Evolutionary conservation across 139 green algal genomes (phyloP).

Genomic region (Chlorella sp.): DNA sequence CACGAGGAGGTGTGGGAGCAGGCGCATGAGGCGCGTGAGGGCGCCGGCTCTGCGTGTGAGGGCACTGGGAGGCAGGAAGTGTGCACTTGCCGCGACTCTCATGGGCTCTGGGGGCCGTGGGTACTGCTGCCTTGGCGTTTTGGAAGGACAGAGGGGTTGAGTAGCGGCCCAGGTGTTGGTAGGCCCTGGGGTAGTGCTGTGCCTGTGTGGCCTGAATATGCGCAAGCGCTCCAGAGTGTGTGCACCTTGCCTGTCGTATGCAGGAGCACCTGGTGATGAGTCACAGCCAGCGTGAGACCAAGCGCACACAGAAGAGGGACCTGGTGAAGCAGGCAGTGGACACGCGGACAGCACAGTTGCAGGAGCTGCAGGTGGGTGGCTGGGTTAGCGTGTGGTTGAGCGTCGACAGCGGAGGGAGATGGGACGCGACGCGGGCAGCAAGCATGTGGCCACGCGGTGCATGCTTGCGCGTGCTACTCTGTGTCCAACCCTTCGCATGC

Average conservation of each 20-base stretch:
- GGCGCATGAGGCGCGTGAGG: background rate
- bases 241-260: background rate
- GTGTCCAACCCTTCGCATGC: background rate
- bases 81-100: no score
- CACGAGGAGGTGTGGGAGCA: no score
- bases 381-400: background rate
- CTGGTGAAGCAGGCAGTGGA: conserved; percentile 21
- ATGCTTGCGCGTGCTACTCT: no score
- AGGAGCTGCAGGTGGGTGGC: background rate
- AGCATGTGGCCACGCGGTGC: no score
- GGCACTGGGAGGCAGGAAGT: no score
- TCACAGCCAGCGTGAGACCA: conserved; percentile 28
- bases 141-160: background rate
- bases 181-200: background rate
- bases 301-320: conserved; percentile 18
- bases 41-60: background rate
- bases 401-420: background rate
- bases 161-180: no score
- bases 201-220: no score
- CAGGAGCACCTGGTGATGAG: conserved; percentile 37
- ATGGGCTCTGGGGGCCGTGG: no score
- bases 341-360: background rate
- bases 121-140: background rate
- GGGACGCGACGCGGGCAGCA: background rate
- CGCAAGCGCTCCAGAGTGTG: no score